These are phyloP conservation scores for Paramyrothecium sp. DNA, from an alignment of 2,329 filamentous ascomycete genomes.

Conservation along the genomic window DNA sequence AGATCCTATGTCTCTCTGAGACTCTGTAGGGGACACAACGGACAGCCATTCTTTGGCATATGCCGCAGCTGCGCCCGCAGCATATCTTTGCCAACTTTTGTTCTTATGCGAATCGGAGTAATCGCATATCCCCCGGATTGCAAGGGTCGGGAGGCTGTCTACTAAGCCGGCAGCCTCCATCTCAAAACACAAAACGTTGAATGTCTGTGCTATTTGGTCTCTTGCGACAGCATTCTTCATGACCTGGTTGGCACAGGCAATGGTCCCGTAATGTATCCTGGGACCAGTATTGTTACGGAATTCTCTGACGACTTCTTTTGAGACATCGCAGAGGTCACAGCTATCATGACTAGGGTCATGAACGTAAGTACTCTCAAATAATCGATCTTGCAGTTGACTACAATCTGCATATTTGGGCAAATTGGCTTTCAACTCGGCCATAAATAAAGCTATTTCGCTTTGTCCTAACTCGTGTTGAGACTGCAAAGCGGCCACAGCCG, in stretches of 20 bases:
- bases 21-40: not conserved
- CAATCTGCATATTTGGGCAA: not conserved
- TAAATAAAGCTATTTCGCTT: not conserved
- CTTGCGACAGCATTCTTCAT: not conserved
- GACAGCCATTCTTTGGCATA: conserved; percentile 9
- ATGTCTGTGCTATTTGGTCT: not conserved
- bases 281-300: not conserved
- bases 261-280: not conserved
- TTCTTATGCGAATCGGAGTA: conserved; percentile 32
- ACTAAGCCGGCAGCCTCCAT: conserved; percentile 18
- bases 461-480: not conserved
- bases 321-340: not conserved
- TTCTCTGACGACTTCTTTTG: not conserved
- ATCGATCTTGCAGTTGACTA: not conserved
- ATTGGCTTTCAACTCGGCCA: not conserved
- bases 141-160: conserved; percentile 24
- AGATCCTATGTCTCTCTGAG: not conserved
- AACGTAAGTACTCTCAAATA: not conserved
- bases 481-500: not conserved
- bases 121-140: conserved; percentile 34
- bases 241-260: not conserved
- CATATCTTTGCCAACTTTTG: conserved; percentile 28
- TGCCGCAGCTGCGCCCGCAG: conserved; percentile 26
- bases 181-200: conserved; percentile 1
- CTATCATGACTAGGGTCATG: not conserved